Conservation (phyloP, 2,329 filamentous ascomycete genomes). For the Colletotrichum higginsianum region DNA sequence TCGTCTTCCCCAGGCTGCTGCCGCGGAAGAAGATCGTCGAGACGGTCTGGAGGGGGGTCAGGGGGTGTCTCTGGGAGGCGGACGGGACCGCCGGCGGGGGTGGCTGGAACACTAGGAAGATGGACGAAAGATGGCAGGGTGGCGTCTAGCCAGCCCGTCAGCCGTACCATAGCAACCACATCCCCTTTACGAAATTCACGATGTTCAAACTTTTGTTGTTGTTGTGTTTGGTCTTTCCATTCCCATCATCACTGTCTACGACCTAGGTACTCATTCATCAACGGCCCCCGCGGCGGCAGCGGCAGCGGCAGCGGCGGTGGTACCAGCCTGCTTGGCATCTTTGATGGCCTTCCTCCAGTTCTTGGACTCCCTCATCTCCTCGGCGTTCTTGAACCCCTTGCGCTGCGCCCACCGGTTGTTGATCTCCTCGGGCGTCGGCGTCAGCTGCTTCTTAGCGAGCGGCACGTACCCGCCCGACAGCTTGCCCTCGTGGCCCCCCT, state of each 20-base stretch:
- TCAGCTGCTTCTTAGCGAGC: conserved; percentile 65
- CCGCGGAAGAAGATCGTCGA: conserved; percentile 84
- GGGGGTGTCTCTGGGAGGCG: conserved; percentile 85
- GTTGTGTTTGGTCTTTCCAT: conserved; percentile 16
- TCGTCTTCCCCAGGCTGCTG: conserved; percentile 91
- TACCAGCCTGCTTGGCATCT: conserved; percentile 25
- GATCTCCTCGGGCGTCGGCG: conserved; percentile 67
- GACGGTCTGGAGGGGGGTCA: conserved; percentile 89
- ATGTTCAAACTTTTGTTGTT: conserved; percentile 3
- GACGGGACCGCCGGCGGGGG: conserved; percentile 39
- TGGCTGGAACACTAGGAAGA: conserved; percentile 14
- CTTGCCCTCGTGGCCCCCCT: conserved; percentile 68
- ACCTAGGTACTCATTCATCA: conserved; percentile 17
- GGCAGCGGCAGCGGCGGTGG: background rate
- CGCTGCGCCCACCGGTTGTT: conserved; percentile 75
- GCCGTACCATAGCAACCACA: background rate
- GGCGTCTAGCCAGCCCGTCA: conserved; percentile 17
- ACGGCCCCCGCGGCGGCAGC: conserved; percentile 13
- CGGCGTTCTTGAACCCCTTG: conserved; percentile 69
- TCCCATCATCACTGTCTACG: background rate
- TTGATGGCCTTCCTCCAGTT: conserved; percentile 39
- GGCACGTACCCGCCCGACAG: conserved; percentile 69
- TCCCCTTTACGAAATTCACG: conserved; percentile 32
- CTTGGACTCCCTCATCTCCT: conserved; percentile 59
- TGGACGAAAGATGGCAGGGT: conserved; percentile 49